A percentile compares a stretch with the other conserved stretches of the same genome.
phyloP scores from a whole-genome alignment of 2,329 filamentous ascomycete species.

The Huntiella omanensis region DNA sequence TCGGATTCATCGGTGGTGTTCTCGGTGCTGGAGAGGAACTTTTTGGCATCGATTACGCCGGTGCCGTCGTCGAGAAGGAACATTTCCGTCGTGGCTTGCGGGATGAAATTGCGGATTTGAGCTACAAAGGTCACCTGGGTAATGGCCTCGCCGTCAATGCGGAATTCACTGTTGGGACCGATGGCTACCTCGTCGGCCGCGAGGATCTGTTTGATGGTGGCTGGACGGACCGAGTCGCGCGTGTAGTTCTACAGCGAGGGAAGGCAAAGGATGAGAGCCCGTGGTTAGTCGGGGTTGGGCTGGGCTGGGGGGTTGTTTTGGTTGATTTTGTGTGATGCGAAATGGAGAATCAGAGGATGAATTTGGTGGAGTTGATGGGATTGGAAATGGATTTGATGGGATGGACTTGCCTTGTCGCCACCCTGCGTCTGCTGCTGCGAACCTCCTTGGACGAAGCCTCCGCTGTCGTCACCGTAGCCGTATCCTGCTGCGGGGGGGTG shows the following conservation, averaged over 20 bases:
- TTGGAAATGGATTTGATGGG: background rate
- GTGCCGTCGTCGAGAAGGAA: slow-evolving; percentile 94
- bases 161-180: slow-evolving; percentile 44
- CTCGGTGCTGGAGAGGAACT: slow-evolving; percentile 28
- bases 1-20: slow-evolving; percentile 19
- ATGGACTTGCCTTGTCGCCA: slow-evolving; percentile 23
- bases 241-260: slow-evolving; percentile 33
- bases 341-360: background rate
- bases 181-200: slow-evolving; percentile 62
- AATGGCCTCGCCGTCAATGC: slow-evolving; percentile 58
- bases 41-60: slow-evolving; percentile 75
- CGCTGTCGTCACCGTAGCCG: slow-evolving; percentile 38
- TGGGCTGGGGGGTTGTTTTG: background rate
- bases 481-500: slow-evolving; percentile 7
- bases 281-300: background rate
- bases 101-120: slow-evolving; percentile 70
- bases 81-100: slow-evolving; percentile 79
- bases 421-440: slow-evolving; percentile 36
- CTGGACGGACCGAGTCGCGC: slow-evolving; percentile 76
- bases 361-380: background rate
- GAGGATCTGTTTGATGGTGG: slow-evolving; percentile 87
- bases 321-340: background rate
- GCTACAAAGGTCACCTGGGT: slow-evolving; percentile 66
- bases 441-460: slow-evolving; percentile 41
- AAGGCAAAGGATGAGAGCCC: background rate